These are phyloP conservation scores for Russula lepida DNA, from an alignment of 768 basidiomycete species.

Conservation along the genomic window DNA sequence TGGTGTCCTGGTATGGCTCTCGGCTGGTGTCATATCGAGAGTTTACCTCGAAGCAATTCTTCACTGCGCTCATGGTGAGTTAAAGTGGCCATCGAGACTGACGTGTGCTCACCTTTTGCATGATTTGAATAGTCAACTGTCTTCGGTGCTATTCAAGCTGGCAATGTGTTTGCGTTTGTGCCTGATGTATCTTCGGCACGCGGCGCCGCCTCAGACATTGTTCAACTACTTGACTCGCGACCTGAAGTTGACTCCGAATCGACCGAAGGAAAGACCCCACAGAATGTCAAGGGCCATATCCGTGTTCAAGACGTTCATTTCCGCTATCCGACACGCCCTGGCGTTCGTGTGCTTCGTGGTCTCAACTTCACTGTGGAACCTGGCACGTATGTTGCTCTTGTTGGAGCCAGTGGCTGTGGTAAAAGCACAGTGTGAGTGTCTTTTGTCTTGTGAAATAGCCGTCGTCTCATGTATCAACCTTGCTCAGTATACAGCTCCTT, in stretches of 20 bases:
- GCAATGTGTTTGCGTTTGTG: constrained; percentile 71
- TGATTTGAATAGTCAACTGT: constrained; percentile 42
- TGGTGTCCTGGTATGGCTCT: constrained; percentile 74
- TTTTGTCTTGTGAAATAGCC: not conserved
- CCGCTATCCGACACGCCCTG: constrained; percentile 79
- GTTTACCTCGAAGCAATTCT: constrained; percentile 58
- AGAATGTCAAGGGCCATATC: constrained; percentile 47
- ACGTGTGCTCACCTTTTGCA: not conserved
- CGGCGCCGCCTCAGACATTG: constrained; percentile 61
- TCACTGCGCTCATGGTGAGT: constrained; percentile 71
- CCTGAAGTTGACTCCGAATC: constrained; percentile 77
- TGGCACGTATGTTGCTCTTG: constrained; percentile 69
- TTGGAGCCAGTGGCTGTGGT: constrained; percentile 70
- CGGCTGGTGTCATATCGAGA: constrained; percentile 48
- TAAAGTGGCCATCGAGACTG: not conserved
- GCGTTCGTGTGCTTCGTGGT: constrained; percentile 70
- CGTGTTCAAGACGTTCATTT: constrained; percentile 72
- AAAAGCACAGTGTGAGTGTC: constrained; percentile 67
- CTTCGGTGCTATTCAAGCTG: constrained; percentile 78
- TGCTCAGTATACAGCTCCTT: constrained; percentile 57
- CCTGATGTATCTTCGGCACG: constrained; percentile 80
- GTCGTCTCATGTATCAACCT: not conserved
- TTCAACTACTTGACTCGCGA: constrained; percentile 58
- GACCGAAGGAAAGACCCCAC: constrained; percentile 45
- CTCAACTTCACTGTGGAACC: constrained; percentile 59